Conservation (phyloP, 2,329 filamentous ascomycete genomes). For the Rutstroemia sp. region DNA sequence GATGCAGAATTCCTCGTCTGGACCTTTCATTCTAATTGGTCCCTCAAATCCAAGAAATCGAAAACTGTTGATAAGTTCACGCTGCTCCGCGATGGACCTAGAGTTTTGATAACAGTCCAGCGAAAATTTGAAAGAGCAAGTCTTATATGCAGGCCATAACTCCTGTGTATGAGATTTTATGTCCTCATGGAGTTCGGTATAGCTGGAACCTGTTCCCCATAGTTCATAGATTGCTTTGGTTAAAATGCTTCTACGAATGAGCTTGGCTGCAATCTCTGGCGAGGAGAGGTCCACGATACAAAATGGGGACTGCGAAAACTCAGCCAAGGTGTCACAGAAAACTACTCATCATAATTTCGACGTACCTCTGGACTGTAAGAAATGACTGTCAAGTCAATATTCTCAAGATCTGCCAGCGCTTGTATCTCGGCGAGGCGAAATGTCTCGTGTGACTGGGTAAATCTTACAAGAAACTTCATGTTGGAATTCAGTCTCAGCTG, state of each 20-base stretch:
- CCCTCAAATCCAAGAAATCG: constrained; percentile 71
- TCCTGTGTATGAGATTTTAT: constrained; percentile 51
- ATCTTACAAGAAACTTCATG: constrained; percentile 80
- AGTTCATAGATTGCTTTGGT: constrained; percentile 80
- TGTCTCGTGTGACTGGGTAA: constrained; percentile 83
- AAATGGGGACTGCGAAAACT: constrained; percentile 64
- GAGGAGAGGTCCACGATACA: constrained; percentile 68
- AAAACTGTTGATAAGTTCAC: constrained; percentile 76
- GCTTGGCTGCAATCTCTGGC: constrained; percentile 51
- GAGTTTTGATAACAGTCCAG: constrained; percentile 78
- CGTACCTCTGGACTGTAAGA: constrained; percentile 68
- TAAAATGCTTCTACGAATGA: constrained; percentile 73
- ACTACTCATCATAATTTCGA: constrained; percentile 8
- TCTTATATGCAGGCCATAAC: constrained; percentile 60
- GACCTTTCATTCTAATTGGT: constrained; percentile 65
- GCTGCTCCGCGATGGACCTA: constrained; percentile 53
- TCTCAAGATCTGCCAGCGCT: constrained; percentile 64
- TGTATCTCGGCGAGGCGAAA: constrained; percentile 82
- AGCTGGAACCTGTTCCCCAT: constrained; percentile 67
- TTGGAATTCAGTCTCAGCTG: neutral
- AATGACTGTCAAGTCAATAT: constrained; percentile 63
- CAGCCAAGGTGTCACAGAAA: no score
- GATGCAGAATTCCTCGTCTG: constrained; percentile 69
- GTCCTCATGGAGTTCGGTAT: constrained; percentile 60
- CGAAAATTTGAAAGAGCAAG: constrained; percentile 71